A percentile compares a stretch with the other conserved stretches of the same genome.
phyloP scores from a whole-genome alignment of 2,329 filamentous ascomycete species.

The Erysiphe neolycopersici region DNA sequence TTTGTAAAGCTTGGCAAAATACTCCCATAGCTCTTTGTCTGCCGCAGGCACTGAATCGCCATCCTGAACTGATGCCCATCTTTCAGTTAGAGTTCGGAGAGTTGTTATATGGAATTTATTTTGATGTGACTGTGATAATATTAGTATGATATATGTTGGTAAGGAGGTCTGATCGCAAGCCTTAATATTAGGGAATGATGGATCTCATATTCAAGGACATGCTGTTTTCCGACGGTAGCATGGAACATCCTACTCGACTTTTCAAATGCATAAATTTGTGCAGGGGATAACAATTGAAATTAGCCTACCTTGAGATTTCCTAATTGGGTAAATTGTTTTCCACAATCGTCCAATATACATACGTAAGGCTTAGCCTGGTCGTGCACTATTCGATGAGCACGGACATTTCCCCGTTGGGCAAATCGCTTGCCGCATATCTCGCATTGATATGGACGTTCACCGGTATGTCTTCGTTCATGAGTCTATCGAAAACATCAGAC shows the following conservation, averaged over 20 bases:
- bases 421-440: constrained; percentile 58
- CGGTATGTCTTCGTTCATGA: constrained; percentile 66
- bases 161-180: background rate
- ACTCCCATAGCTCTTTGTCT: constrained; percentile 57
- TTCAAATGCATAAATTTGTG: too few species aligned
- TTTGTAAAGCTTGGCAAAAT: constrained; percentile 76
- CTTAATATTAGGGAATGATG: background rate
- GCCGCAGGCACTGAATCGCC: constrained; percentile 34
- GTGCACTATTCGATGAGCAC: constrained; percentile 62
- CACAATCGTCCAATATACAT: constrained; percentile 60
- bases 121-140: constrained; percentile 39
- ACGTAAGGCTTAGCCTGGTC: constrained; percentile 49
- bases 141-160: background rate
- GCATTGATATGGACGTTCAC: constrained; percentile 63
- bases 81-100: constrained; percentile 38
- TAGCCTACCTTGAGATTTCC: constrained; percentile 60
- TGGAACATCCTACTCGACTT: too few species aligned
- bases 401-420: constrained; percentile 63
- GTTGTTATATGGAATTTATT: constrained; percentile 77
- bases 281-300: too few species aligned
- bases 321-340: constrained; percentile 68
- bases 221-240: too few species aligned
- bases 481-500: constrained; percentile 24
- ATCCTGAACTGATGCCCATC: constrained; percentile 37
- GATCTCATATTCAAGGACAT: too few species aligned